phyloP scores from a whole-genome alignment of 2,329 filamentous ascomycete species.

The Alternaria brassicae region DNA sequence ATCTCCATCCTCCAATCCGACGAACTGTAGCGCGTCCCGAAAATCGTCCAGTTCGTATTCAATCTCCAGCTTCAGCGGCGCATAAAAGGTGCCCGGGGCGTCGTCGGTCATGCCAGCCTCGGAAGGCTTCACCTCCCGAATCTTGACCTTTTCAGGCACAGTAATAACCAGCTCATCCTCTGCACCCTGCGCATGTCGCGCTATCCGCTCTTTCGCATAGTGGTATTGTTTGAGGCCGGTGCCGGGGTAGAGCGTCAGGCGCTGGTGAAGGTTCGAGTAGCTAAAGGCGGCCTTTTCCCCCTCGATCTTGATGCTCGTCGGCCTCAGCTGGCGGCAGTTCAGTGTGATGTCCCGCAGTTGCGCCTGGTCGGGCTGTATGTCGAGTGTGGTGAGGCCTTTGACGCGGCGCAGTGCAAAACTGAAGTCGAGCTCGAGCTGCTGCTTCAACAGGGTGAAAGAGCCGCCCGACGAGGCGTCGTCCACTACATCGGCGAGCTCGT shows the following conservation, averaged over 20 bases:
- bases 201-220: slow-evolving; percentile 72
- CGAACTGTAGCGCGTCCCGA: slow-evolving; percentile 89
- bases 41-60: slow-evolving; percentile 79
- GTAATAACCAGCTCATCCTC: slow-evolving; percentile 66
- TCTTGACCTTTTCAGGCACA: slow-evolving; percentile 66
- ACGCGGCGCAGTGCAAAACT: slow-evolving; percentile 80
- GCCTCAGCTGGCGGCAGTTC: slow-evolving; percentile 68
- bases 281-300: slow-evolving; percentile 49
- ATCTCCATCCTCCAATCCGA: slow-evolving; percentile 81
- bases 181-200: slow-evolving; percentile 62
- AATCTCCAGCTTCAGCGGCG: slow-evolving; percentile 70
- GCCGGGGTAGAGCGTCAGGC: slow-evolving; percentile 66
- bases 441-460: slow-evolving; percentile 71
- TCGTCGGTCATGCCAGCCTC: slow-evolving; percentile 49
- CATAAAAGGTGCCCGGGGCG: slow-evolving; percentile 54
- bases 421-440: slow-evolving; percentile 88
- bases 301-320: slow-evolving; percentile 60
- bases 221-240: slow-evolving; percentile 77
- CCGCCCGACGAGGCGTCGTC: slow-evolving; percentile 43
- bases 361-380: slow-evolving; percentile 69
- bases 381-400: slow-evolving; percentile 81
- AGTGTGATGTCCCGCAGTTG: slow-evolving; percentile 64
- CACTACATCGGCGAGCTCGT: slow-evolving; percentile 38
- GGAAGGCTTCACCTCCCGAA: slow-evolving; percentile 66
- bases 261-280: slow-evolving; percentile 71